Conservation (phyloP, 2,329 filamentous ascomycete genomes). For the Colletotrichum sp. region DNA sequence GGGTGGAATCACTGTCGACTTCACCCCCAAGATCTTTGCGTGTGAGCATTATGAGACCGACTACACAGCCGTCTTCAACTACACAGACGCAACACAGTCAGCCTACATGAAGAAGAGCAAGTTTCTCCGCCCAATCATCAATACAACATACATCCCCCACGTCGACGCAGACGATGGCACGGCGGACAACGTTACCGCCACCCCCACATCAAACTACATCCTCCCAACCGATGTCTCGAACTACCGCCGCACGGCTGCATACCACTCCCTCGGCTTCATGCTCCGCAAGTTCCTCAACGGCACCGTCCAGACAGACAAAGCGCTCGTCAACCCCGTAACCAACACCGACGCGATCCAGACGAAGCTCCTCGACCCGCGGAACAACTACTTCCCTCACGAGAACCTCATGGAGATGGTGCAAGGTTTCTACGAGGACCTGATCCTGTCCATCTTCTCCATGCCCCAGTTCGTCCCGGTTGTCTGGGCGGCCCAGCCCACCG, state of each 20-base stretch:
- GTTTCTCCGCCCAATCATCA: conserved; percentile 30
- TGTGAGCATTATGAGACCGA: conserved; percentile 40
- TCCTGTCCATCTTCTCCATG: conserved; percentile 38
- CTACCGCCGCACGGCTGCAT: conserved; percentile 35
- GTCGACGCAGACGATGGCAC: conserved; percentile 34
- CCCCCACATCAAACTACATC: conserved; percentile 32
- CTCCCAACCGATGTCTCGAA: conserved; percentile 25
- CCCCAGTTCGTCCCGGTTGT: conserved; percentile 37
- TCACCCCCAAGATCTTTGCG: conserved; percentile 35
- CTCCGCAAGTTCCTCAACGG: conserved; percentile 37
- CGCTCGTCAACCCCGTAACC: conserved; percentile 30
- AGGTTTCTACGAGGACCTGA: conserved; percentile 37
- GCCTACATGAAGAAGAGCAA: conserved; percentile 26
- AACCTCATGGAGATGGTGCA: conserved; percentile 30
- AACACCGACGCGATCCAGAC: conserved; percentile 43
- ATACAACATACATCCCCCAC: conserved; percentile 31
- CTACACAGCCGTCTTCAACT: conserved; percentile 35
- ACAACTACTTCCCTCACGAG: conserved; percentile 30
- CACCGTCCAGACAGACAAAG: conserved; percentile 29
- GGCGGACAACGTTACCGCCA: conserved; percentile 33
- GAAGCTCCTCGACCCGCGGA: conserved; percentile 37
- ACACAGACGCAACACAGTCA: conserved; percentile 29
- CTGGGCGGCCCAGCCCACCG: conserved; percentile 31
- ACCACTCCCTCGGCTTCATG: conserved; percentile 35
- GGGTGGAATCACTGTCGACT: conserved; percentile 28